These are phyloP conservation scores for Apophysomyces elegans DNA, from an alignment of 371 early-diverging fungal species.

Conservation along the genomic window DNA sequence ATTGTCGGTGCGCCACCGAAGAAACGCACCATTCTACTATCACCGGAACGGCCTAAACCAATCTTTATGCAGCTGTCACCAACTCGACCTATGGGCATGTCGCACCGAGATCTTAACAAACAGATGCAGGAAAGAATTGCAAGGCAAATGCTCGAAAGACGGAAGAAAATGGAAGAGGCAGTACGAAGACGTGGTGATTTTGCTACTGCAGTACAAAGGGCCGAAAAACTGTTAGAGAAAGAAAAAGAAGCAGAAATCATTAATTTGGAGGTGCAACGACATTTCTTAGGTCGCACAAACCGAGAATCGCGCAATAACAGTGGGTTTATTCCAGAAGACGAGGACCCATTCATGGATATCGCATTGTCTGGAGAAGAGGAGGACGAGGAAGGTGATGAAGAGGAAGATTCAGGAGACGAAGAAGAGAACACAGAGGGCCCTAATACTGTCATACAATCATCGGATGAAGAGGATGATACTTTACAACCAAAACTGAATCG, in stretches of 20 bases:
- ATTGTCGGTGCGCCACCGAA: conserved; percentile 19
- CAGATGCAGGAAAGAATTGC: conserved; percentile 32
- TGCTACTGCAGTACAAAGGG: conserved; percentile 40
- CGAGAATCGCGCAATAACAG: conserved; percentile 7
- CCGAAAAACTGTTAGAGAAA: conserved; percentile 32
- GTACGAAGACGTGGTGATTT: conserved; percentile 40
- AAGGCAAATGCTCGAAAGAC: conserved; percentile 31
- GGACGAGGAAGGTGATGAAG: conserved; percentile 19
- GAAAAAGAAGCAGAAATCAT: conserved; percentile 39
- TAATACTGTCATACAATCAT: conserved; percentile 13
- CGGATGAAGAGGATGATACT: conserved; percentile 20
- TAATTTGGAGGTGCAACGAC: conserved; percentile 27
- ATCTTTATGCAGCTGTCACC: conserved; percentile 4
- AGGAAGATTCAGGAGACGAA: conserved; percentile 14
- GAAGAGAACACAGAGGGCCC: not conserved
- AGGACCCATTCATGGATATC: conserved; percentile 9
- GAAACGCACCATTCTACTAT: conserved; percentile 8
- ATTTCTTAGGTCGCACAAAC: conserved; percentile 13
- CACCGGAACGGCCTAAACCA: conserved; percentile 15
- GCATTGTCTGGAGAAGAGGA: conserved; percentile 18
- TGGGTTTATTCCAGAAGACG: conserved; percentile 1
- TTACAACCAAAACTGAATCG: not conserved
- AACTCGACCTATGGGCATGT: conserved; percentile 13
- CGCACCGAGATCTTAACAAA: conserved; percentile 32
- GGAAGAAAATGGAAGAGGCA: conserved; percentile 37